Percentiles rank a stretch among this genome's conserved stretches.
Conservation (phyloP, 208 protist species). For the Wallacemonas sp. region DNA sequence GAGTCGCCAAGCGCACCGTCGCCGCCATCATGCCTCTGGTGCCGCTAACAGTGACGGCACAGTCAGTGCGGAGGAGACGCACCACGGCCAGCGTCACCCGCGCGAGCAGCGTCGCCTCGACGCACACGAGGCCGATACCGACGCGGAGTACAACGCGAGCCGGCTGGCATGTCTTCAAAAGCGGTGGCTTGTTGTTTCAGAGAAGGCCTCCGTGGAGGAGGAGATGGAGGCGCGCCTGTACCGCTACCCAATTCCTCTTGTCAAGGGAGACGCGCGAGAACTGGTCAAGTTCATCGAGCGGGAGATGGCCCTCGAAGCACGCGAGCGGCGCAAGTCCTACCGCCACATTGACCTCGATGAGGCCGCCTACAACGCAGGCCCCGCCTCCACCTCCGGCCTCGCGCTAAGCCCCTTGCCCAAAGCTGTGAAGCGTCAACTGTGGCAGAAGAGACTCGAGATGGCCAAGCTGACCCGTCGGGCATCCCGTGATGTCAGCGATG, state of each 20-base stretch:
- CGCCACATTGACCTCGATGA: conserved; percentile 26
- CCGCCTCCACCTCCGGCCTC: conserved; percentile 46
- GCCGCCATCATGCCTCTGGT: too few relatives aligned
- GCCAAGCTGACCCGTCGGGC: conserved; percentile 35
- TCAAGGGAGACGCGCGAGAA: conserved; percentile 35
- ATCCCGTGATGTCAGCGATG: conserved; percentile 46
- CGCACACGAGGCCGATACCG: conserved; percentile 10
- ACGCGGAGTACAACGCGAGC: conserved; percentile 17
- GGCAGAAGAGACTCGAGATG: conserved; percentile 62
- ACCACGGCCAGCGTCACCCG: too few relatives aligned
- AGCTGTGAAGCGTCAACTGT: conserved; percentile 54
- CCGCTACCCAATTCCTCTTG: conserved; percentile 51
- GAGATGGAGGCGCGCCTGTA: conserved; percentile 54
- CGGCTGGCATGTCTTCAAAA: conserved; percentile 53
- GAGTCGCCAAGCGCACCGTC: too few relatives aligned
- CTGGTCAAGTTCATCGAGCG: conserved; percentile 30
- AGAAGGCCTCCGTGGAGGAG: conserved; percentile 27
- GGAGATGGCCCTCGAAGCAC: conserved; percentile 24
- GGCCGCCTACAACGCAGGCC: conserved; percentile 35
- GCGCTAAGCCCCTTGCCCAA: conserved; percentile 57
- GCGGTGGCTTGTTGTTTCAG: conserved; percentile 53
- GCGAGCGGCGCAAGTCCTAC: conserved; percentile 20
- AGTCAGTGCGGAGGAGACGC: too few relatives aligned
- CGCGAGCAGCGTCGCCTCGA: neutral
- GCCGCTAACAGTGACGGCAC: too few relatives aligned